Percentiles rank a stretch among this genome's conserved stretches.
phyloP scores from a whole-genome alignment of 768 basidiomycete genomes.

The Hortiboletus campestris region DNA sequence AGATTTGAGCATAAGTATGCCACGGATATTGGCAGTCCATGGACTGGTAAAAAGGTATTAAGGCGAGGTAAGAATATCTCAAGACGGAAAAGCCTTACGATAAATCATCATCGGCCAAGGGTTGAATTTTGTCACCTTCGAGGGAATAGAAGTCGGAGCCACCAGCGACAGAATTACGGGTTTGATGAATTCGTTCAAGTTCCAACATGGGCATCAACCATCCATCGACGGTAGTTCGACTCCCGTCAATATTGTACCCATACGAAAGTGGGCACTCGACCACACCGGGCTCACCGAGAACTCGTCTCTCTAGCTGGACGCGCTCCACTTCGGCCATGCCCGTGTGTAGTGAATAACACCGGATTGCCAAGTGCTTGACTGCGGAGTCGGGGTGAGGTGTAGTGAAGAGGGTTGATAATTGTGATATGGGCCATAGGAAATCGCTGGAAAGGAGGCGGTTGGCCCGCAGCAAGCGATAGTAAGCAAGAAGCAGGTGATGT shows the following conservation, averaged over 20 bases:
- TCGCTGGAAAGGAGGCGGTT: conserved; percentile 66
- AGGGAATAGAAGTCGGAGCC: conserved; percentile 45
- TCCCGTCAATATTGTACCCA: conserved; percentile 49
- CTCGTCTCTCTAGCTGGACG: conserved; percentile 56
- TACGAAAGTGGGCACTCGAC: conserved; percentile 65
- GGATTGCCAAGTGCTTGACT: conserved; percentile 67
- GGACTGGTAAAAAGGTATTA: conserved; percentile 41
- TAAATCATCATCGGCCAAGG: conserved; percentile 47
- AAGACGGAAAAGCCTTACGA: conserved; percentile 42
- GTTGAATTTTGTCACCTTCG: conserved; percentile 32
- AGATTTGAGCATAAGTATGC: conserved; percentile 60
- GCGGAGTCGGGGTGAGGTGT: conserved; percentile 61
- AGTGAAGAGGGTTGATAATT: conserved; percentile 43
- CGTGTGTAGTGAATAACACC: conserved; percentile 73
- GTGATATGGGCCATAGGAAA: conserved; percentile 56
- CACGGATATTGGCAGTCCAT: conserved; percentile 58
- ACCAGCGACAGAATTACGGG: conserved; percentile 46
- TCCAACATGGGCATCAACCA: conserved; percentile 83
- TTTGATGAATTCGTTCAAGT: conserved; percentile 52
- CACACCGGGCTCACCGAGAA: conserved; percentile 57
- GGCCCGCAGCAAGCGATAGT: conserved; percentile 75
- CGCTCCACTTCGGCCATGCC: conserved; percentile 79
- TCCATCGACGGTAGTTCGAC: conserved; percentile 54
- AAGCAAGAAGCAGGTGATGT: conserved; percentile 71
- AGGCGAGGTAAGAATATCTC: conserved; percentile 4